Evolutionary conservation across 352 stramenopile genomes (phyloP).

Genomic region (Phytophthora foliorum): DNA sequence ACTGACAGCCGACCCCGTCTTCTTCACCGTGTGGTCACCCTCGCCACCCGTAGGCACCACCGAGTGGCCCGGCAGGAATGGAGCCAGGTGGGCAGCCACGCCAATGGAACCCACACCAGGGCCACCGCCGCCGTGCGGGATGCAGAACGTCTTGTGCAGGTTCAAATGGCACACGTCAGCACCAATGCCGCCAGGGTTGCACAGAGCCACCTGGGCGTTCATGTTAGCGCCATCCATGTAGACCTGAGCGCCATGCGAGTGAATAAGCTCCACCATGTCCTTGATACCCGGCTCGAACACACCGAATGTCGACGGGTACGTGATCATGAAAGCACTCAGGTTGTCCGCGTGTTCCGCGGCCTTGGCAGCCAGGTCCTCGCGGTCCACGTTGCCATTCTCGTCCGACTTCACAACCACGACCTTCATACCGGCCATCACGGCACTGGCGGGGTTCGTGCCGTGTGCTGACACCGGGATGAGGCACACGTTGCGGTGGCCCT

Average conservation of each 20-base stretch:
- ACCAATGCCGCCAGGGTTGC: constrained; percentile 96
- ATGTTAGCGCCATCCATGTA: constrained; percentile 99
- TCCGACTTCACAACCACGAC: constrained; percentile 98
- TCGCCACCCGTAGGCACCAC: constrained; percentile 88
- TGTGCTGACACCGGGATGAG: constrained; percentile 99
- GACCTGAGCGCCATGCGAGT: constrained; percentile 97
- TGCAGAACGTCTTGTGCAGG: constrained; percentile 99
- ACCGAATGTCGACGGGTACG: constrained; percentile 99
- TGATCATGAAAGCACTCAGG: constrained; percentile 99
- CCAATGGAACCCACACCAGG: constrained; percentile 94
- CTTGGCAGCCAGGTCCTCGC: constrained; percentile 96
- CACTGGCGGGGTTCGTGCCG: constrained; percentile 98
- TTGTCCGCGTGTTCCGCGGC: constrained; percentile 97
- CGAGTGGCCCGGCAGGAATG: constrained; percentile 96
- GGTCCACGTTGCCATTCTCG: constrained; percentile 96
- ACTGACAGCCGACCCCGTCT: constrained; percentile 89
- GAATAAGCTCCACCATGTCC: constrained; percentile 96
- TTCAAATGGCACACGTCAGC: constrained; percentile 99
- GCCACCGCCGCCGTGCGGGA: constrained; percentile 98
- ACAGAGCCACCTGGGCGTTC: constrained; percentile 99
- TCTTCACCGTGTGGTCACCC: constrained; percentile 75
- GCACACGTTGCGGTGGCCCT: constrained; percentile 98
- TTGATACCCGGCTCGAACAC: constrained; percentile 99
- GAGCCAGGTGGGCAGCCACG: constrained; percentile 95
- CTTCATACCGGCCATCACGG: constrained; percentile 99